These are phyloP conservation scores for Arthrobotrys megalospora DNA, from an alignment of 2,329 filamentous ascomycete genomes.

Conservation along the genomic window DNA sequence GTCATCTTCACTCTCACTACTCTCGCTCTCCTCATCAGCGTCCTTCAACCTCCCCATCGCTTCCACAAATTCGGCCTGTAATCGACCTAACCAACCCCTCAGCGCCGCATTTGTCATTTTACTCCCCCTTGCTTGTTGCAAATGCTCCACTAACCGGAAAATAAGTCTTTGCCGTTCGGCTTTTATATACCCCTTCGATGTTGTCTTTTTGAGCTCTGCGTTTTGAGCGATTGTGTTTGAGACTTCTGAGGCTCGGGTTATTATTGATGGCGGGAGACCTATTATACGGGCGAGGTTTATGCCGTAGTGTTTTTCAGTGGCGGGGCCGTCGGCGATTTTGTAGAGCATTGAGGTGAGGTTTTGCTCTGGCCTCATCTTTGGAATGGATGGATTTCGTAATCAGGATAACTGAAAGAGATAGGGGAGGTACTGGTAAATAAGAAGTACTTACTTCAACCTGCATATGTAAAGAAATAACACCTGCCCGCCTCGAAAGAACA, in stretches of 20 bases:
- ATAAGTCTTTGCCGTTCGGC: slow-evolving; percentile 62
- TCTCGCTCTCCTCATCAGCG: slow-evolving; percentile 29
- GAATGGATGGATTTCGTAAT: neutral
- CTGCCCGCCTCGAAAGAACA: slow-evolving; percentile 80
- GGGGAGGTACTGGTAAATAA: neutral
- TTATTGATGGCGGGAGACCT: slow-evolving; percentile 62
- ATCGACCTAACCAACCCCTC: slow-evolving; percentile 60
- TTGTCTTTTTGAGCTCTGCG: slow-evolving; percentile 47
- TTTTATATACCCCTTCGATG: slow-evolving; percentile 57
- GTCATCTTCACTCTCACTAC: slow-evolving; percentile 30
- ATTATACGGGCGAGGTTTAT: slow-evolving; percentile 63
- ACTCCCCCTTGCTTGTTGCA: slow-evolving; percentile 63
- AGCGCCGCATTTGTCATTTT: slow-evolving; percentile 62
- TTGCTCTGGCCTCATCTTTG: slow-evolving; percentile 67
- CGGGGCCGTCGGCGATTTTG: slow-evolving; percentile 80
- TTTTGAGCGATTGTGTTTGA: slow-evolving; percentile 47
- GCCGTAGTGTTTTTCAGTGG: slow-evolving; percentile 83
- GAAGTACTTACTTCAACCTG: slow-evolving; percentile 75
- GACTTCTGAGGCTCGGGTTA: slow-evolving; percentile 62
- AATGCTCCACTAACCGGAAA: slow-evolving; percentile 63
- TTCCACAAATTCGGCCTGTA: slow-evolving; percentile 64
- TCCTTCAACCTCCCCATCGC: slow-evolving; percentile 59
- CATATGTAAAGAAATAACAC: slow-evolving; percentile 87
- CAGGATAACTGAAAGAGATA: neutral
- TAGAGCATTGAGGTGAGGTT: slow-evolving; percentile 88